Conservation (phyloP, 164 flowering plant species). For the Amborella trichopoda region DNA sequence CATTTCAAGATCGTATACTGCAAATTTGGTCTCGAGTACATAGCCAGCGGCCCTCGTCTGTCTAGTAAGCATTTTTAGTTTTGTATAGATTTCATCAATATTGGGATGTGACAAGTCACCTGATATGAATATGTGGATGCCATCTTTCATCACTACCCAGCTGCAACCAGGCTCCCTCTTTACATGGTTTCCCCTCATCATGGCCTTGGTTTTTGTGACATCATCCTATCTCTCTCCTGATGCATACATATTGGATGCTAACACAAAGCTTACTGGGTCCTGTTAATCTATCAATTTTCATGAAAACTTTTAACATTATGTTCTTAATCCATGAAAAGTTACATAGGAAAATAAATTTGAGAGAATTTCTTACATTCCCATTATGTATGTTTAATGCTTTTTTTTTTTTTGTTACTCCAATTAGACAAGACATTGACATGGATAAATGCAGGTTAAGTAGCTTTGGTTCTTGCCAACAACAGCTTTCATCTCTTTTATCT, state of each 20-base stretch:
- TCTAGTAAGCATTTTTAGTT: slow-evolving; percentile 39
- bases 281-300: no score
- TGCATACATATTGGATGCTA: slow-evolving; percentile 75
- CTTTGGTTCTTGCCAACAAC: no score
- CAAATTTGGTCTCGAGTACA: slow-evolving; percentile 55
- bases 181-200: slow-evolving; percentile 45
- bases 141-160: slow-evolving; percentile 89
- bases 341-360: no score
- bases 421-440: no score
- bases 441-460: no score
- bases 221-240: slow-evolving; percentile 68
- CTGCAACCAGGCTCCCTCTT: slow-evolving; percentile 89
- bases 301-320: no score
- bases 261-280: slow-evolving; percentile 73
- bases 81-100: slow-evolving; percentile 44
- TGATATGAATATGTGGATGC: slow-evolving; percentile 75
- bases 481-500: no score
- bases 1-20: slow-evolving; percentile 64
- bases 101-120: slow-evolving; percentile 79
- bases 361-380: no score
- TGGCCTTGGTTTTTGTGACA: slow-evolving; percentile 40
- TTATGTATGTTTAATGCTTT: no score
- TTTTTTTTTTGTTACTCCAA: no score
- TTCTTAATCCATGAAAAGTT: no score
- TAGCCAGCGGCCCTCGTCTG: slow-evolving; percentile 69